Evolutionary conservation across 805 yeast genomes (phyloP).

Genomic region (Saccharomycopsis sp.): DNA sequence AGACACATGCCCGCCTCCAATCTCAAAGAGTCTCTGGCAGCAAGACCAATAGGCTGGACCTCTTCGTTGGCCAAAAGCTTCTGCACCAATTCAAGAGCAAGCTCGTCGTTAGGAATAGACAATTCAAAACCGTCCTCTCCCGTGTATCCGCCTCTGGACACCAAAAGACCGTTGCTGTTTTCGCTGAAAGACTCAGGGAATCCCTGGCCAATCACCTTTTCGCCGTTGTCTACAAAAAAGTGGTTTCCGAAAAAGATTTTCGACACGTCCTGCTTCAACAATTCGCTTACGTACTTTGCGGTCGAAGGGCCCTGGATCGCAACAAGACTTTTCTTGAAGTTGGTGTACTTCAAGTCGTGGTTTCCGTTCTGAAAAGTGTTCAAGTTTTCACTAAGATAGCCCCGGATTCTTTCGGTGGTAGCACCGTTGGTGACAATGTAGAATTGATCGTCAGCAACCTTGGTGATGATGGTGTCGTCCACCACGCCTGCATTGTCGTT

Average conservation of each 20-base stretch:
- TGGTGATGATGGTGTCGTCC: constrained; percentile 86
- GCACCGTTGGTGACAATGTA: constrained; percentile 97
- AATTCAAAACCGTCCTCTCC: constrained; percentile 98
- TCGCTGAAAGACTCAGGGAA: constrained; percentile 31
- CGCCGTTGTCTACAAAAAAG: constrained; percentile 32
- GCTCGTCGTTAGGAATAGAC: constrained; percentile 53
- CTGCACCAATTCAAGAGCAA: constrained; percentile 56
- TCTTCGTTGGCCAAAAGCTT: constrained; percentile 46
- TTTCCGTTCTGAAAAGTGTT: constrained; percentile 29
- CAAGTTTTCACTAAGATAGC: constrained; percentile 52
- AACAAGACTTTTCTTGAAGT: constrained; percentile 46
- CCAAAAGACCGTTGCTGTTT: constrained; percentile 46
- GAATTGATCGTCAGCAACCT: constrained; percentile 50
- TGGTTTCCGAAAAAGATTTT: constrained; percentile 71
- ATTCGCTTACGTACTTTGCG: constrained; percentile 54
- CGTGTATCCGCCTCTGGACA: constrained; percentile 95
- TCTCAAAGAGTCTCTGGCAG: constrained; percentile 95
- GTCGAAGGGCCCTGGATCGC: constrained; percentile 95
- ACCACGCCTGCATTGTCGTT: constrained; percentile 80
- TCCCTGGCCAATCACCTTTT: constrained; percentile 16
- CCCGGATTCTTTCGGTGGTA: constrained; percentile 73
- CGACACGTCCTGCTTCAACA: constrained; percentile 52
- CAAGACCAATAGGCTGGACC: constrained; percentile 86
- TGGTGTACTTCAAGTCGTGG: constrained; percentile 27
- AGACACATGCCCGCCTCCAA: constrained; percentile 98